These are phyloP conservation scores for Microdochium bolleyi DNA, from an alignment of 2,329 filamentous ascomycete species.

Conservation along the genomic window DNA sequence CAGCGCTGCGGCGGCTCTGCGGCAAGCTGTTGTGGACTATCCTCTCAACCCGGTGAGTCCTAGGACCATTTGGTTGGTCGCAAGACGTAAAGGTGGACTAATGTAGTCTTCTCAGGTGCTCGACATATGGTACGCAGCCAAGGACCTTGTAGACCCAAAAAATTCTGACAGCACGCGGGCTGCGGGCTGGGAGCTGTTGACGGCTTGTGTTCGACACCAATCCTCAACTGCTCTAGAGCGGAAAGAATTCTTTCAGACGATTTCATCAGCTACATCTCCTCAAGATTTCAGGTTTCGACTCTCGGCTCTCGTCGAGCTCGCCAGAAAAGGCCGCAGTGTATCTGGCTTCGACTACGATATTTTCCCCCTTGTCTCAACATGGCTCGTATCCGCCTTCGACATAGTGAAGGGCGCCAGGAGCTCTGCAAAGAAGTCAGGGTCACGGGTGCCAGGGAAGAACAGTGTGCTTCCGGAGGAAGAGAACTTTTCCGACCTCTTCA, in stretches of 20 bases:
- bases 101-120: slow-evolving; percentile 24
- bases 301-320: slow-evolving; percentile 53
- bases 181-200: slow-evolving; percentile 59
- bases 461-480: slow-evolving; percentile 45
- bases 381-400: slow-evolving; percentile 50
- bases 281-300: slow-evolving; percentile 62
- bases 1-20: slow-evolving; percentile 48
- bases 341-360: slow-evolving; percentile 62
- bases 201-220: slow-evolving; percentile 55
- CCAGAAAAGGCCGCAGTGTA: slow-evolving; percentile 52
- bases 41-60: slow-evolving; percentile 40
- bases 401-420: slow-evolving; percentile 42
- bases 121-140: slow-evolving; percentile 59
- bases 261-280: slow-evolving; percentile 45
- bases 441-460: slow-evolving; percentile 32
- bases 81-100: neutral
- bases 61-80: neutral
- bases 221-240: slow-evolving; percentile 60
- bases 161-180: slow-evolving; percentile 45
- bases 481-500: slow-evolving; percentile 56
- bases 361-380: slow-evolving; percentile 51
- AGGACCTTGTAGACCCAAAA: slow-evolving; percentile 52
- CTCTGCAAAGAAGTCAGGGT: slow-evolving; percentile 39
- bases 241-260: slow-evolving; percentile 55
- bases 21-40: slow-evolving; percentile 48